Evolutionary conservation across 495 filamentous ascomycete genomes (phyloP).

Genomic region (Lichenothelia convexa): DNA sequence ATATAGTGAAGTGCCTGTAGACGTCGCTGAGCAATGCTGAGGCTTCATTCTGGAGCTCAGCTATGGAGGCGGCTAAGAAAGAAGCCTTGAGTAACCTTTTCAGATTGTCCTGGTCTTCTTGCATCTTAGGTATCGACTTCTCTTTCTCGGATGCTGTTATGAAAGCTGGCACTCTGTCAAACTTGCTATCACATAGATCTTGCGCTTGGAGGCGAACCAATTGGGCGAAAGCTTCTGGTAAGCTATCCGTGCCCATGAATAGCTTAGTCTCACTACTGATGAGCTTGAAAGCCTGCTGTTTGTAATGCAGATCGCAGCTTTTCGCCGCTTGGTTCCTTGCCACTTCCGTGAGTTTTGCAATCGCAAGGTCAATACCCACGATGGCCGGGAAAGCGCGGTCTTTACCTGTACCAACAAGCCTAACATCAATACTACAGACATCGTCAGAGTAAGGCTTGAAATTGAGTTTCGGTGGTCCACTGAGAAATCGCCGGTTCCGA

Average conservation of each 20-base stretch:
- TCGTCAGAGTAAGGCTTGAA: conserved; percentile 81
- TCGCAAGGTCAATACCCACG: conserved; percentile 73
- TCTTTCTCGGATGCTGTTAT: conserved; percentile 56
- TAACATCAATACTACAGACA: conserved; percentile 63
- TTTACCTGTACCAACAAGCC: conserved; percentile 68
- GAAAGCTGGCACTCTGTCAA: conserved; percentile 38
- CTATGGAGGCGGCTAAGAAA: conserved; percentile 68
- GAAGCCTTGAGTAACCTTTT: conserved; percentile 77
- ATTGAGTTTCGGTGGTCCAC: conserved; percentile 58
- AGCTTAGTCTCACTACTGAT: conserved; percentile 78
- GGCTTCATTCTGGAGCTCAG: conserved; percentile 58
- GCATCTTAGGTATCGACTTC: conserved; percentile 68
- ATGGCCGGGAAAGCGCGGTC: conserved; percentile 74
- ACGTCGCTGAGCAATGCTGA: conserved; percentile 56
- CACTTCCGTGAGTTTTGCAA: conserved; percentile 64
- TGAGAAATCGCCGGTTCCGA: conserved; percentile 86
- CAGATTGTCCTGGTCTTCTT: conserved; percentile 58
- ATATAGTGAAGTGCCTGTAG: conserved; percentile 71
- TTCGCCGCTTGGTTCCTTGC: conserved; percentile 46
- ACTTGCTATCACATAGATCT: conserved; percentile 56
- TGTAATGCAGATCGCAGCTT: conserved; percentile 70
- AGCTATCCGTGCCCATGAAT: conserved; percentile 65
- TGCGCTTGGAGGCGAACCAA: conserved; percentile 74
- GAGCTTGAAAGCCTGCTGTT: conserved; percentile 75
- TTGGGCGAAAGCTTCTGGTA: conserved; percentile 76